Percentiles rank a stretch among this genome's conserved stretches.
phyloP scores from a whole-genome alignment of 805 yeast species.

The Kuraishia hungarica region DNA sequence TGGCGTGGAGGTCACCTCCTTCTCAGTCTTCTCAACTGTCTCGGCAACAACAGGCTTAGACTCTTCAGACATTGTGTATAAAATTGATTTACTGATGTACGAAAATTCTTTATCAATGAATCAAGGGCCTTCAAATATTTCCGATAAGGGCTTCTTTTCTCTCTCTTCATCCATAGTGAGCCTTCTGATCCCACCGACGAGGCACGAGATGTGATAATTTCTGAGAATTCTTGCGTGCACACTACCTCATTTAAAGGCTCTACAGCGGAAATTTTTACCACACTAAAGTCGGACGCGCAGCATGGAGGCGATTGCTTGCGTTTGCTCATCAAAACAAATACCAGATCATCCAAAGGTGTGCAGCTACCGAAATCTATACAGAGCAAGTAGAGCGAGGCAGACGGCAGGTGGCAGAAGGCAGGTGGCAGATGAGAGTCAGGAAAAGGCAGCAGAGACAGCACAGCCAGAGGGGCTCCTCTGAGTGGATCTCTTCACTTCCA shows the following conservation, averaged over 20 bases:
- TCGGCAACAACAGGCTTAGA: neutral
- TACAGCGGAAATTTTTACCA: neutral
- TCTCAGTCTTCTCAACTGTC: neutral
- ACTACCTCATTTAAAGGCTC: neutral
- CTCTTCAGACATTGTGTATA: constrained; percentile 3
- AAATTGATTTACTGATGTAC: neutral
- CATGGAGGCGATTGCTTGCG: neutral
- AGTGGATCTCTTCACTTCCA: too few relatives aligned
- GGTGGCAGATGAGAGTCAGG: too few relatives aligned
- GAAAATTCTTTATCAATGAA: neutral
- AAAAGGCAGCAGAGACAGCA: too few relatives aligned
- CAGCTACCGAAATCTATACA: neutral
- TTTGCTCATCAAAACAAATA: neutral
- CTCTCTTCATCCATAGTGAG: neutral
- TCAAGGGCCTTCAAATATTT: neutral
- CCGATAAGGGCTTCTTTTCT: neutral
- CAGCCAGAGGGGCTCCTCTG: too few relatives aligned
- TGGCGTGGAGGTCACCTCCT: constrained; percentile 20
- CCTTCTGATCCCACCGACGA: neutral
- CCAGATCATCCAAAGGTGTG: neutral
- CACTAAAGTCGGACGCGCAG: neutral
- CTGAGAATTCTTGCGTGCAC: neutral
- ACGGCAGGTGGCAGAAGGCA: too few relatives aligned
- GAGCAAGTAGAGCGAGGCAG: neutral
- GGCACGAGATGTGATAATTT: neutral